Evolutionary conservation across 352 stramenopile species (phyloP), one percentile per base, ranked within the genome.

Genomic region (Globisporangium radiosum): DNA sequence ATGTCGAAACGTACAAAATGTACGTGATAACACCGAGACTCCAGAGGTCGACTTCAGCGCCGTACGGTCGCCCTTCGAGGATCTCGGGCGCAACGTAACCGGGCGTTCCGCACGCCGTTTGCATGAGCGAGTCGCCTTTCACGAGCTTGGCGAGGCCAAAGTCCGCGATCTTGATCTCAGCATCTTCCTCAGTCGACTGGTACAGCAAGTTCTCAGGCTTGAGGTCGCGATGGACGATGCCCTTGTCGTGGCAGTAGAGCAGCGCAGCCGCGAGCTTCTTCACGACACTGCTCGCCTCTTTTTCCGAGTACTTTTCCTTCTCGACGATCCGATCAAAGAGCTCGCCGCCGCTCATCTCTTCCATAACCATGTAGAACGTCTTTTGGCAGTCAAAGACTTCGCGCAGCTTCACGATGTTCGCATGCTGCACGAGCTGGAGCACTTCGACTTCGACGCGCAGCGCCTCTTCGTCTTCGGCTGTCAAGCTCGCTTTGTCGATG

Each of bases 31-130:
- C 94, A 14, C 97, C 97, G 33, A 99, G 77, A 73, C 76, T 95
- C 94, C 94, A 99, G 56, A 98, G 88, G 71, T 98, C 95, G 7
- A 97, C 90, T 72, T 98, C 91, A 8, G 76, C 85, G 60, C 92
- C 92, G 70, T 99, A 99, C 38, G 83, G 75, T 17, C 88, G 78
- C 6, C 92, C 89, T 63, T 97, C 81, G 36, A 99, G 70, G 72
- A 99, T 98, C 78, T 99, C 96, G 0, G 96, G 94, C 1, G 96
- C 96, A 7, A 98, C 94, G 75, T 98, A 99, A 1, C 95, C 95
- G 0, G 95, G 95, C 44, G 95, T 99, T 36, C 96, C 96, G 68
- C 95, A 98, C 55, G 96, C 93, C 6, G 94, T 98, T 47, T 94
- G 94, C 67, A 99, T 91, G 61, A 91, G 85, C 43, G 85, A 96